Evolutionary conservation across 2,329 filamentous ascomycete genomes (phyloP), one percentile per base, ranked within the genome.

Genomic region (Nothopassalora personata): DNA sequence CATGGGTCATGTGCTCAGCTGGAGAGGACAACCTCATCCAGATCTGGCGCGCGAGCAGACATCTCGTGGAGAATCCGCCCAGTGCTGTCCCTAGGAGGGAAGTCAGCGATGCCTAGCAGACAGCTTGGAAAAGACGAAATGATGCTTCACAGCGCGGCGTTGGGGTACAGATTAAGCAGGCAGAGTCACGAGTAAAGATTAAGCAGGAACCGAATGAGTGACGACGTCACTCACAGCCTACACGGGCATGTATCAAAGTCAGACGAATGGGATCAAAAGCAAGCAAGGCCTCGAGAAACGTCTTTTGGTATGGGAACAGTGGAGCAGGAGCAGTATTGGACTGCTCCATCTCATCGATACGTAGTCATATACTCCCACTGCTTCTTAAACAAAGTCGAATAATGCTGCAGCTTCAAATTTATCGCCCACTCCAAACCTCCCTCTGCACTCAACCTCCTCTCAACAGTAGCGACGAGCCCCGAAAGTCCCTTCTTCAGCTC

Each of bases 1-100:
- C 93, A 4, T 99, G 95, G 95, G 85, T 97, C 57, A 89, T 99
- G 66, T 92, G 91, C 74, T 96, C 90, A 61, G 92, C 94, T 15
- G 94, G 93, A 0, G 95, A 99, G 73, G 94, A 99, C 77, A 99
- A 99, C 72, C 80, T 97, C 66, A 83, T 99, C 63, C 94, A 99
- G 76, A 90, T 97, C 67, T 97, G 80, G 75, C 72, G 72, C 13
- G 70, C 72, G 2, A 71, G 67, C 28, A 60, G 72, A 19, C 68
- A 71, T 48, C 54, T 74, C 50, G 72, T 74, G 9, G 72, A 74
- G 62, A 67, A 62, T n/a, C 46, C 66, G 46, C 71, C 72, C 10
- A 61, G 68, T 7, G 64, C 65, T 54, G 72, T 73, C 43, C 61
- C 62, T 18, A 64, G 70, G 49, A 62, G 67, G 55, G 72, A 74